Percentiles rank a stretch among this genome's conserved stretches.
phyloP scores from a whole-genome alignment of 2,329 filamentous ascomycete species.

The Ophiobolus disseminans region DNA sequence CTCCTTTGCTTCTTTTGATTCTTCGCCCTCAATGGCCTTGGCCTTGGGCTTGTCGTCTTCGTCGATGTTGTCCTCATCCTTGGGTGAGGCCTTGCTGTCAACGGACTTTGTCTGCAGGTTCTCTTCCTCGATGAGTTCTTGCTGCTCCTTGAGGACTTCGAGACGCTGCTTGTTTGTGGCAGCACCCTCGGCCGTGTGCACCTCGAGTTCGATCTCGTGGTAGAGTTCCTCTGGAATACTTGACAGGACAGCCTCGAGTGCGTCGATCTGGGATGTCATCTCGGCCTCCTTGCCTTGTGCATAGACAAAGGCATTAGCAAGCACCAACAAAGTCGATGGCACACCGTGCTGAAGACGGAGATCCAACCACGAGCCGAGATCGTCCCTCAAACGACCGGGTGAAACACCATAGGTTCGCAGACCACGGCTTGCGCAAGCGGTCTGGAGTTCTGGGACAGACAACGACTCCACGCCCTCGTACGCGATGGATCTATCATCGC shows the following conservation, averaged over 20 bases:
- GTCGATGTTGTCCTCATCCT: constrained; percentile 91
- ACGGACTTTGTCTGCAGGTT: constrained; percentile 83
- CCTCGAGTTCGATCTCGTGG: constrained; percentile 99
- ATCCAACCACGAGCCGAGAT: constrained; percentile 93
- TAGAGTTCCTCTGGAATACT: constrained; percentile 97
- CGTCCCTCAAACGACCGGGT: constrained; percentile 83
- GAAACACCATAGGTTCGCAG: constrained; percentile 92
- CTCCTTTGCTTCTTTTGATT: constrained; percentile 19
- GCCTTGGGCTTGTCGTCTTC: constrained; percentile 78
- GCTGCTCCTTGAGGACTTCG: constrained; percentile 97
- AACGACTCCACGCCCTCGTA: constrained; percentile 93
- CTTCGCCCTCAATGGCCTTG: constrained; percentile 16
- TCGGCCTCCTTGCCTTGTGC: constrained; percentile 83
- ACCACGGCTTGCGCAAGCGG: constrained; percentile 87
- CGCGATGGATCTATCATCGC: constrained; percentile 91
- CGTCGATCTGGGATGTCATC: constrained; percentile 88
- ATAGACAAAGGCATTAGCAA: constrained; percentile 98
- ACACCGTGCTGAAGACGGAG: constrained; percentile 91
- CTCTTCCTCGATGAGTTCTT: constrained; percentile 97
- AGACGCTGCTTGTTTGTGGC: constrained; percentile 99
- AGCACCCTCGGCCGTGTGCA: constrained; percentile 93
- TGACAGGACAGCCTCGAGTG: constrained; percentile 87
- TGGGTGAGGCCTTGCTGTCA: constrained; percentile 78
- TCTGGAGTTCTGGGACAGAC: constrained; percentile 91
- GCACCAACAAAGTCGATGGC: constrained; percentile 92